Evolutionary conservation across 495 filamentous ascomycete genomes (phyloP).

Genomic region (Daldinia vernicosa): DNA sequence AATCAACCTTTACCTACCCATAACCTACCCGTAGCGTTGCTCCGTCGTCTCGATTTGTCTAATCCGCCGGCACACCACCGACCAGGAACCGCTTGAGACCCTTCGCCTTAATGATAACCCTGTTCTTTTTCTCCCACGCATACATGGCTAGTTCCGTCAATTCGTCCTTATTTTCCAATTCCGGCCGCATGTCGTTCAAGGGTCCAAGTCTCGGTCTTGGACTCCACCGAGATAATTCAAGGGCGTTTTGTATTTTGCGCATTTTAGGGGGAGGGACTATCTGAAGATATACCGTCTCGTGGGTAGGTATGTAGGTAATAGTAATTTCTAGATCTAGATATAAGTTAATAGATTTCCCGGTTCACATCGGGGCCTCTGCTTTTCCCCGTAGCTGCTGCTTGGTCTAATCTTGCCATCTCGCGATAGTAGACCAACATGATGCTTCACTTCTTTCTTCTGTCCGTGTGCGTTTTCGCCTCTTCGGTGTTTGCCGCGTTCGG

Average conservation of each 20-base stretch:
- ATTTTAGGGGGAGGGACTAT: neutral
- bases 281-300: neutral
- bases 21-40: slow-evolving; percentile 20
- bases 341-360: slow-evolving; percentile 27
- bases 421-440: slow-evolving; percentile 8
- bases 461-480: slow-evolving; percentile 48
- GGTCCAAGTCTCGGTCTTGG: slow-evolving; percentile 26
- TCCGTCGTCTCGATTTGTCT: slow-evolving; percentile 33
- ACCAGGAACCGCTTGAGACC: slow-evolving; percentile 15
- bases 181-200: slow-evolving; percentile 1
- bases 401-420: neutral
- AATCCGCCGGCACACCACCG: slow-evolving; percentile 26
- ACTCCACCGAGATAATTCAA: slow-evolving; percentile 24
- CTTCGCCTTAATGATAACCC: slow-evolving; percentile 26
- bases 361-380: slow-evolving; percentile 9
- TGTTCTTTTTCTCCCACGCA: slow-evolving; percentile 10
- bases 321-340: slow-evolving; percentile 13
- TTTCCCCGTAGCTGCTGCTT: neutral
- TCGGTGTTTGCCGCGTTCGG: slow-evolving; percentile 52
- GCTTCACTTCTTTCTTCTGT: slow-evolving; percentile 35
- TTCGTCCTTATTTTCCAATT: slow-evolving; percentile 12
- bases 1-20: slow-evolving; percentile 12
- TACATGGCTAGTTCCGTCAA: slow-evolving; percentile 26
- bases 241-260: neutral
- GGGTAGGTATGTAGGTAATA: slow-evolving; percentile 9